Percentiles rank a stretch among this genome's conserved stretches.
These are phyloP conservation scores for Ceratocystis variospora DNA, from an alignment of 2,329 filamentous ascomycete species.

Conservation along the genomic window DNA sequence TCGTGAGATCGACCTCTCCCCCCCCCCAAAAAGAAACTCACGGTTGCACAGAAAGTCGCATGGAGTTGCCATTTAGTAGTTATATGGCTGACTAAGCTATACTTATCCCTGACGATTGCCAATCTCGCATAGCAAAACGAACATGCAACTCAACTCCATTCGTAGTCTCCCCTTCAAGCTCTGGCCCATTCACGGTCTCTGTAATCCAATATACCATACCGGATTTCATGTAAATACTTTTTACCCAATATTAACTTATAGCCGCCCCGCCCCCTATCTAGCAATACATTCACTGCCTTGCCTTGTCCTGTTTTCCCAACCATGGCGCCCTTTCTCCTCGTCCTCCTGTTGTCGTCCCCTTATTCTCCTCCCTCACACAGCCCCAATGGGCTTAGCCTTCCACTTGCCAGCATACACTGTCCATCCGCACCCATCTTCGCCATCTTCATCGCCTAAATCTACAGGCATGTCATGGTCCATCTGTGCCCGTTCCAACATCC, in stretches of 20 bases:
- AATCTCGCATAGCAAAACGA: not conserved
- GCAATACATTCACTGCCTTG: not conserved
- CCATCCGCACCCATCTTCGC: conserved; percentile 18
- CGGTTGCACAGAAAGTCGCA: not conserved
- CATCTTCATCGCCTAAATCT: conserved; percentile 25
- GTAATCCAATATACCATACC: too few species aligned
- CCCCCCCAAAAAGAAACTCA: not conserved
- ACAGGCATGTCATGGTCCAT: conserved; percentile 18
- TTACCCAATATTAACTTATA: too few species aligned
- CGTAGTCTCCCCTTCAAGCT: too few species aligned
- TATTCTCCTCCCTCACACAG: conserved; percentile 10
- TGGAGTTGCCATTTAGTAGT: not conserved
- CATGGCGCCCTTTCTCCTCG: not conserved
- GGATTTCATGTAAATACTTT: too few species aligned
- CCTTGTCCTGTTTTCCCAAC: conserved; percentile 1
- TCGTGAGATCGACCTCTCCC: not conserved
- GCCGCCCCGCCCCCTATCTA: not conserved
- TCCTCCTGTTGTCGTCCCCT: not conserved
- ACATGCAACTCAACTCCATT: too few species aligned
- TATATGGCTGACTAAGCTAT: not conserved
- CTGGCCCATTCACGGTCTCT: too few species aligned
- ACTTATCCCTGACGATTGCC: not conserved
- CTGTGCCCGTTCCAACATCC: conserved; percentile 30
- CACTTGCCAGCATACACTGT: conserved; percentile 14
- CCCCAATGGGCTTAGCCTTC: conserved; percentile 20